Conservation (phyloP, 2,329 filamentous ascomycete species). For the Metarhizium brunneum region DNA sequence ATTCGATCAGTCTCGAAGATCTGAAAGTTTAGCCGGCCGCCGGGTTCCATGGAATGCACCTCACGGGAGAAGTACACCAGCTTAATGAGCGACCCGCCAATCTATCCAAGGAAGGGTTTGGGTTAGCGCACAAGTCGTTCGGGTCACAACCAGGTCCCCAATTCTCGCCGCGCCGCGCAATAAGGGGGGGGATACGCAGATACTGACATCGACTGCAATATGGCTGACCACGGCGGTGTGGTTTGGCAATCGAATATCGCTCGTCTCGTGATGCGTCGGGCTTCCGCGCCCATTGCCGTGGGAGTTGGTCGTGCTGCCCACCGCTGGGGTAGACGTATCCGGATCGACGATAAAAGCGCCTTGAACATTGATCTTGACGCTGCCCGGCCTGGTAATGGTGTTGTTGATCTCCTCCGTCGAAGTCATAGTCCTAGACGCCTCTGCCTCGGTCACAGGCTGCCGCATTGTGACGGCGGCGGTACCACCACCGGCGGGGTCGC, state of each 20-base stretch:
- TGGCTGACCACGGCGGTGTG: slow-evolving; percentile 94
- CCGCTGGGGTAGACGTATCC: slow-evolving; percentile 46
- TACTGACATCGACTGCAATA: slow-evolving; percentile 84
- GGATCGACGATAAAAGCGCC: slow-evolving; percentile 95
- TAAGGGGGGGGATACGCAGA: neutral
- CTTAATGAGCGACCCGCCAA: slow-evolving; percentile 91
- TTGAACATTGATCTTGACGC: slow-evolving; percentile 91
- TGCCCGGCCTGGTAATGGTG: slow-evolving; percentile 52
- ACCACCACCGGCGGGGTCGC: slow-evolving; percentile 2
- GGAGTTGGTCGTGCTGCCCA: slow-evolving; percentile 16
- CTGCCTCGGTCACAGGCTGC: neutral
- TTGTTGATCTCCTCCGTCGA: slow-evolving; percentile 47
- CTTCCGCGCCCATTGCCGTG: slow-evolving; percentile 34
- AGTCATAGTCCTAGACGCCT: slow-evolving; percentile 26
- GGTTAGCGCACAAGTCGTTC: neutral
- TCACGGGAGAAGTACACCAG: slow-evolving; percentile 96
- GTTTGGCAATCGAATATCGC: slow-evolving; percentile 92
- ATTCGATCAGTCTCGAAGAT: slow-evolving; percentile 95
- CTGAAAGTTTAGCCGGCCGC: slow-evolving; percentile 87
- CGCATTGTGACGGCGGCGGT: neutral
- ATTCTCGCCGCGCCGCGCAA: no score
- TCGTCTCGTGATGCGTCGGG: slow-evolving; percentile 57
- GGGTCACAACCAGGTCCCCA: neutral
- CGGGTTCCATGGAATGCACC: slow-evolving; percentile 65
- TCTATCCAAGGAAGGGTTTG: slow-evolving; percentile 40